Evolutionary conservation across 257 asterid genomes (phyloP).

Genomic region (Solanum infundibuliforme): DNA sequence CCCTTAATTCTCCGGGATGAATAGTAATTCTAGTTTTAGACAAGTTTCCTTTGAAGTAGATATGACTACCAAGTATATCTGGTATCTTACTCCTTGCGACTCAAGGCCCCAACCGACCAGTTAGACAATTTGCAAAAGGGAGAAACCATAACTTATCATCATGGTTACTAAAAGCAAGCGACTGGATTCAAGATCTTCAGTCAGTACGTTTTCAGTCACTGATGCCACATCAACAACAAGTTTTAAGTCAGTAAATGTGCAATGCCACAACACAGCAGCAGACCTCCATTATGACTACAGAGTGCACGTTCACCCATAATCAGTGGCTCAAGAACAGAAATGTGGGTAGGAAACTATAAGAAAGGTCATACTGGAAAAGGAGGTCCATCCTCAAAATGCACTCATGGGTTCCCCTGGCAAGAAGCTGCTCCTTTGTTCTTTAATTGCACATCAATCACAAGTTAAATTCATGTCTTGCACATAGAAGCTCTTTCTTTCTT

Average conservation of each 20-base stretch:
- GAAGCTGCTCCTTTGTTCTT: neutral
- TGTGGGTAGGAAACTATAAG: neutral
- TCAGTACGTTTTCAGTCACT: neutral
- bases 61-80: neutral
- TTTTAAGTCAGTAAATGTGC: neutral
- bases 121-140: neutral
- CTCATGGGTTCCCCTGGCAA: neutral
- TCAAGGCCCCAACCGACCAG: neutral
- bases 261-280: neutral
- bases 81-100: neutral
- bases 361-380: neutral
- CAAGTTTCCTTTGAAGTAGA: neutral
- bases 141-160: neutral
- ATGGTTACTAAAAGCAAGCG: neutral
- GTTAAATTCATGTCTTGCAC: neutral
- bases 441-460: neutral
- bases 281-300: neutral
- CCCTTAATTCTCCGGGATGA: neutral
- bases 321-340: neutral
- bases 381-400: neutral
- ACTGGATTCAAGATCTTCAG: neutral
- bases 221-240: neutral
- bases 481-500: neutral
- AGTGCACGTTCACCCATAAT: neutral
- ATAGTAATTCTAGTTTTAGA: neutral